Evolutionary conservation across 1,284 basidiomycete genomes (phyloP).

Genomic region (Malassezia vespertilionis): DNA sequence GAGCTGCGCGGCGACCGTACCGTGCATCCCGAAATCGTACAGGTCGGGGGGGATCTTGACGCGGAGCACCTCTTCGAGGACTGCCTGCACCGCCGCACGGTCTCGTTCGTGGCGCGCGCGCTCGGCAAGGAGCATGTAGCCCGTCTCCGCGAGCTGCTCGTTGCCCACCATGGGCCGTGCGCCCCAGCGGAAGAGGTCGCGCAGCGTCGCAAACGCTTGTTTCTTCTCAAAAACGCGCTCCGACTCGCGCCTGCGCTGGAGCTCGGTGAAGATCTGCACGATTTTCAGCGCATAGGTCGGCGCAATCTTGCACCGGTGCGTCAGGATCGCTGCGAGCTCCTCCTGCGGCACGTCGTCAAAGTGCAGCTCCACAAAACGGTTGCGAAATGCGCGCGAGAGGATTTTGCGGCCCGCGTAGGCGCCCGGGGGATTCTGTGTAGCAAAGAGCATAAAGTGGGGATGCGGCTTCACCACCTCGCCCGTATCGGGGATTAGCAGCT

Average conservation of each 20-base stretch:
- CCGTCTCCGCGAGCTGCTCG: constrained; percentile 86
- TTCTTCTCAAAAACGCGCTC: constrained; percentile 95
- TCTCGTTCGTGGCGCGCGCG: constrained; percentile 75
- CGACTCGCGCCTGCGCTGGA: constrained; percentile 81
- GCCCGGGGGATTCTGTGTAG: constrained; percentile 94
- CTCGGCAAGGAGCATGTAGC: constrained; percentile 95
- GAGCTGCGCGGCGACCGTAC: constrained; percentile 25
- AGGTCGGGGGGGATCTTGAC: constrained; percentile 64
- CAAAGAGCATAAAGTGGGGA: constrained; percentile 93
- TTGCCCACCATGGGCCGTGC: constrained; percentile 70
- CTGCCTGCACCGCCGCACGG: constrained; percentile 75
- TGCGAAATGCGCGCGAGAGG: constrained; percentile 87
- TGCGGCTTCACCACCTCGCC: constrained; percentile 89
- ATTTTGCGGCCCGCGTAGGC: constrained; percentile 94
- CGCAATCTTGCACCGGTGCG: constrained; percentile 39
- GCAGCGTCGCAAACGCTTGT: constrained; percentile 87
- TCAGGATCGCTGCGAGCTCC: constrained; percentile 74
- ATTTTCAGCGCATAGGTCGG: constrained; percentile 71
- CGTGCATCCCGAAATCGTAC: constrained; percentile 50
- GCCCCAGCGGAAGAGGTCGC: constrained; percentile 96
- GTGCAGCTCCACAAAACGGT: constrained; percentile 96
- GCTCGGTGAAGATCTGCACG: constrained; percentile 80
- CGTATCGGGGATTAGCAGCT: constrained; percentile 89
- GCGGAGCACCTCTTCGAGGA: constrained; percentile 81
- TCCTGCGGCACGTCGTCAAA: constrained; percentile 91